Evolutionary conservation across 257 asterid species (phyloP), one percentile per base, ranked within the genome.

Genomic region (Coffea canephora): DNA sequence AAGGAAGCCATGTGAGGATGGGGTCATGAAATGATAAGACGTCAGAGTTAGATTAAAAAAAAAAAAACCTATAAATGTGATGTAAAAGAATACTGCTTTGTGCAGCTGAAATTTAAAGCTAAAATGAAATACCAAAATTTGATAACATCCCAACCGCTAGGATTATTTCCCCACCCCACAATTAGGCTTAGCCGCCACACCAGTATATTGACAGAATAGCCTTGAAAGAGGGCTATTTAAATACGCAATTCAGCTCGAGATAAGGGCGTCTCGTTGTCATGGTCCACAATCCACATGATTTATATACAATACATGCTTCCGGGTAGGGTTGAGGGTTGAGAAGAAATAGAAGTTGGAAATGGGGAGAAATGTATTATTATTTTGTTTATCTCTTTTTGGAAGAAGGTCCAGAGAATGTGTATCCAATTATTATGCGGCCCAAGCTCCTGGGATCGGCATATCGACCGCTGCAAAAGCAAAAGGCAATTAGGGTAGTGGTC

Each of bases 341-440:
- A 49, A 71, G 45, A 18, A 72, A 25, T 39, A 21, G 16, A 69
- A 27, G 62, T 10, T 18, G 50, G 21, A 27, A 31, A 10, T 27
- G 6, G 15, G 34, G 14, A 18, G 65, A 31, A 8, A 27, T 27
- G 45, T 66, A 15, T 4, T 68, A 18, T 69, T 31, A 31, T 21
- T 43, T 6, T 12, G 9, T 2, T 27, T 65, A 4, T 9, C n/a
- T 71, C 23, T 46, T 46, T 46, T 34, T 71, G 71, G 78, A 67
- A 49, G 65, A 49, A 74, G 86, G 83, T 18, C 65, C 79, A 66
- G 6, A 74, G 75, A 69, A 82, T 80, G 72, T 16, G 61, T 78
- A 55, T 23, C 83, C 78, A 27, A 71, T 84, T 84, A 71, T 85
- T 75, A 73, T 84, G 83, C 77, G 61, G 68, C 43, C 52, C 78